These are phyloP conservation scores for Botrytis sinoallii DNA, from an alignment of 2,329 filamentous ascomycete genomes.

Conservation along the genomic window DNA sequence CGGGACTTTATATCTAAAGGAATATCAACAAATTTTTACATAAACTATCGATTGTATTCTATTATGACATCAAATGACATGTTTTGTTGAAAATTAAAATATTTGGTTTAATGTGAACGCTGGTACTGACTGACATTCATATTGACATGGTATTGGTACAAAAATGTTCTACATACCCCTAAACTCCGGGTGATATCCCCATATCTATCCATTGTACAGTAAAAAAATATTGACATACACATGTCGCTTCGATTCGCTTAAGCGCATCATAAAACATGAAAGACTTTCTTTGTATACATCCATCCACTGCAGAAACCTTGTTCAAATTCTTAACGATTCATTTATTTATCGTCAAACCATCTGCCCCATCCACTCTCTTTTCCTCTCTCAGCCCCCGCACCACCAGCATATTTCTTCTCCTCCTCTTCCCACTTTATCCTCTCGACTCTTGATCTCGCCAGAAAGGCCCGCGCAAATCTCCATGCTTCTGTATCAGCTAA, in stretches of 20 bases:
- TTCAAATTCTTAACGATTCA: not conserved
- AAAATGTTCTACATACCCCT: not conserved
- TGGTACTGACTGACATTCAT: not conserved
- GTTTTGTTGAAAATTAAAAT: not conserved
- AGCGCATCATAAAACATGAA: not conserved
- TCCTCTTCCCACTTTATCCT: conserved; percentile 67
- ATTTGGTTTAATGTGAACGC: not conserved
- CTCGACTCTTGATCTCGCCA: conserved; percentile 61
- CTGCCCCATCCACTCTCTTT: conserved; percentile 32
- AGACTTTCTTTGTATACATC: not conserved
- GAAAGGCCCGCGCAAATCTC: conserved; percentile 68
- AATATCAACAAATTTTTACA: conserved; percentile 16
- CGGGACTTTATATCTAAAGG: not conserved
- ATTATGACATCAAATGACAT: not conserved
- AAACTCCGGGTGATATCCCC: not conserved
- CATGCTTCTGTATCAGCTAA: conserved; percentile 74
- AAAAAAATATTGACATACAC: not conserved
- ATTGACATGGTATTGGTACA: not conserved
- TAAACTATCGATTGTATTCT: not conserved
- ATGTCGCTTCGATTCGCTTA: not conserved
- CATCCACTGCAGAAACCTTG: not conserved
- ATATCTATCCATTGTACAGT: not conserved
- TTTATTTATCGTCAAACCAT: conserved; percentile 34
- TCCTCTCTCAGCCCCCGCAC: conserved; percentile 47
- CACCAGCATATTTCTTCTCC: conserved; percentile 61